Conservation (phyloP, 768 basidiomycete species). For the Hygrocybe coccinea region DNA sequence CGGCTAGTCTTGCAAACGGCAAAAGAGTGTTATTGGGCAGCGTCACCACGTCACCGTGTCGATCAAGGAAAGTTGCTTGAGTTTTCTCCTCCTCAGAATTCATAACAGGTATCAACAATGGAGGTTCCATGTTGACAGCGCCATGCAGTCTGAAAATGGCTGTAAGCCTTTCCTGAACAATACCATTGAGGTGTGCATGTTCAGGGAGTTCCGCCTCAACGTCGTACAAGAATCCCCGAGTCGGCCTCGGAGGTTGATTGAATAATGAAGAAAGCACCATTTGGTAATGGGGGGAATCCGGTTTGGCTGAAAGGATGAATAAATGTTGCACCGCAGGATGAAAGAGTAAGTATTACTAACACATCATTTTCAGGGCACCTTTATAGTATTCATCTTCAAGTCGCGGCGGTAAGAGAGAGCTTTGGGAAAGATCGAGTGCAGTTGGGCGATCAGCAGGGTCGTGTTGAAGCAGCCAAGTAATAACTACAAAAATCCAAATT, state of each 20-base stretch:
- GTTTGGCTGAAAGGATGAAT: conserved; percentile 48
- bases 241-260: conserved; percentile 59
- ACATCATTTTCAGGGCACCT: conserved; percentile 70
- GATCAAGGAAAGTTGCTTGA: conserved; percentile 73
- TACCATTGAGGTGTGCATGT: conserved; percentile 63
- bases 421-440: conserved; percentile 79
- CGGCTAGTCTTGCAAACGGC: conserved; percentile 82
- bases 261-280: conserved; percentile 76
- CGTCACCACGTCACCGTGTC: conserved; percentile 69
- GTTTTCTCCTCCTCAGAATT: conserved; percentile 58
- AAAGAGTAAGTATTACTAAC: conserved; percentile 35
- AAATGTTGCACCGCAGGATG: background rate
- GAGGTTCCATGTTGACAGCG: conserved; percentile 82
- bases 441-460: conserved; percentile 73
- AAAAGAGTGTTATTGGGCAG: conserved; percentile 69
- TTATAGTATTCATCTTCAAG: conserved; percentile 86
- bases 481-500: conserved; percentile 44
- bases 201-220: conserved; percentile 62
- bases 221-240: conserved; percentile 72
- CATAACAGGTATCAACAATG: conserved; percentile 71
- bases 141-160: conserved; percentile 85
- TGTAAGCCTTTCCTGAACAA: conserved; percentile 71
- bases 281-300: conserved; percentile 76
- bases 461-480: conserved; percentile 76
- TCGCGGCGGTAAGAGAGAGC: conserved; percentile 65